Conservation (phyloP, 306 rosid genomes). For the Acacia crassicarpa region DNA sequence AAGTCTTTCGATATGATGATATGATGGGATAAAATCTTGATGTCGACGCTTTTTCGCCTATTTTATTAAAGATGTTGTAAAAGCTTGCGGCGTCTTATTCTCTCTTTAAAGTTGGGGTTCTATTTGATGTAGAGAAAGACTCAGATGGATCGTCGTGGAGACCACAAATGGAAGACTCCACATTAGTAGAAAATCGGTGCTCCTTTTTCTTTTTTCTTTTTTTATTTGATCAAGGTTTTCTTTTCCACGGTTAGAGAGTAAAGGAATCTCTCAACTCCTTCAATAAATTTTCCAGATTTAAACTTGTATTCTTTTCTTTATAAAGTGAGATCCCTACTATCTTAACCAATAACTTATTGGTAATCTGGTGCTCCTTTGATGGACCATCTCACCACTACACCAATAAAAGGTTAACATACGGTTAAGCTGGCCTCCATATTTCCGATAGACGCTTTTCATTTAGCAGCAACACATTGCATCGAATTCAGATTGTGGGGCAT, state of each 20-base stretch:
- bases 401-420: not conserved
- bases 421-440: slow-evolving; percentile 20
- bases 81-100: not conserved
- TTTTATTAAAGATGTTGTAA: not conserved
- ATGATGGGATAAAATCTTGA: not conserved
- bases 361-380: not conserved
- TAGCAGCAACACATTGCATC: slow-evolving; percentile 10
- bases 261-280: too few relatives aligned
- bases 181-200: not conserved
- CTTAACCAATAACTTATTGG: too few relatives aligned
- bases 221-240: too few relatives aligned
- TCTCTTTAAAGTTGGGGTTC: not conserved
- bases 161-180: not conserved
- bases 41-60: not conserved
- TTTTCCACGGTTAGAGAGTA: too few relatives aligned
- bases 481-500: slow-evolving; percentile 1
- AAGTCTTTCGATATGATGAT: not conserved
- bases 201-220: not conserved
- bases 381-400: not conserved
- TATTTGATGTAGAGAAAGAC: not conserved
- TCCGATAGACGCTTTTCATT: not conserved
- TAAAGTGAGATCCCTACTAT: rapidly evolving
- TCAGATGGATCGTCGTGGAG: not conserved
- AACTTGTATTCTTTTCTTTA: too few relatives aligned
- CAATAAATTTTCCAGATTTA: not conserved